phyloP scores from a whole-genome alignment of 2,329 filamentous ascomycete genomes.

The Parascedosporium putredinis region DNA sequence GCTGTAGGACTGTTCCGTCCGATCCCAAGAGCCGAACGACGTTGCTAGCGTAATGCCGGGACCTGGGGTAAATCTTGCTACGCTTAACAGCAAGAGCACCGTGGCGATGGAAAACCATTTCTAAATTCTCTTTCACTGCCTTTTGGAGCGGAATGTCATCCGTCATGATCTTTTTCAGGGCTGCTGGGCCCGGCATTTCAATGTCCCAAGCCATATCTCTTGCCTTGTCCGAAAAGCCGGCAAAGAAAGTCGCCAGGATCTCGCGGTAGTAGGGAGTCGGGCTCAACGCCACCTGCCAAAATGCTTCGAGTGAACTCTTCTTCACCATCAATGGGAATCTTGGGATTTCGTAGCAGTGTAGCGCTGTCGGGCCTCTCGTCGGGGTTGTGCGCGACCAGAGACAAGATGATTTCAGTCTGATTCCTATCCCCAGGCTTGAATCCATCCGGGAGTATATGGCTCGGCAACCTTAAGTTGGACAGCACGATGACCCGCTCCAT shows the following conservation, averaged over 20 bases:
- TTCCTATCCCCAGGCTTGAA: constrained; percentile 62
- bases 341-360: constrained; percentile 75
- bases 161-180: constrained; percentile 32
- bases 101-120: constrained; percentile 74
- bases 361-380: constrained; percentile 71
- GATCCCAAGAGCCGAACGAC: constrained; percentile 73
- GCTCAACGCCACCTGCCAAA: constrained; percentile 69
- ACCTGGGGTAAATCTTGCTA: constrained; percentile 70
- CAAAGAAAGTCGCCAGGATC: constrained; percentile 77
- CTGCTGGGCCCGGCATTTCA: constrained; percentile 28
- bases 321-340: constrained; percentile 83
- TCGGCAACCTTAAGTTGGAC: constrained; percentile 55
- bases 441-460: constrained; percentile 59
- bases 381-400: constrained; percentile 72
- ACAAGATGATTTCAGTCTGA: constrained; percentile 68
- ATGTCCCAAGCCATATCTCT: constrained; percentile 76
- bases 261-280: constrained; percentile 82
- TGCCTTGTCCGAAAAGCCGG: constrained; percentile 62
- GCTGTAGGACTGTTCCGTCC: constrained; percentile 76
- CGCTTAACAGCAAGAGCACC: constrained; percentile 75
- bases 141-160: constrained; percentile 60
- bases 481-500: constrained; percentile 58
- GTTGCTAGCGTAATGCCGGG: constrained; percentile 63
- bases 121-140: constrained; percentile 63
- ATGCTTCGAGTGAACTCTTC: constrained; percentile 82